These are phyloP conservation scores for Spatholobus suberectus DNA, from an alignment of 306 rosid genomes.

Conservation along the genomic window DNA sequence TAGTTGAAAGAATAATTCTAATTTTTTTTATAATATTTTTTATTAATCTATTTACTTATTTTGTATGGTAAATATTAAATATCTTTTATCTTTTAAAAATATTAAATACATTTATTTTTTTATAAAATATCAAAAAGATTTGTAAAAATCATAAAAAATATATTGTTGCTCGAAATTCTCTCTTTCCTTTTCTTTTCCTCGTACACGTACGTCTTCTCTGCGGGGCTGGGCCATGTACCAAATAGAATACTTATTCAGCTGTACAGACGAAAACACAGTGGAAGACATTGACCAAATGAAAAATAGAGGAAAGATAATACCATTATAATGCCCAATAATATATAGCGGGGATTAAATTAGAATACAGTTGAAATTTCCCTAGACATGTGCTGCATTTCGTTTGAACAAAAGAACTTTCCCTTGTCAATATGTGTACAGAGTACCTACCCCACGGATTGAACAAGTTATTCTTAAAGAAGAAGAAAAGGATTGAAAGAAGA, in stretches of 20 bases:
- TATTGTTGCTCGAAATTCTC: neutral
- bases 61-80: neutral
- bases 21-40: neutral
- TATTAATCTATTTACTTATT: neutral
- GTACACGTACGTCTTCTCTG: neutral
- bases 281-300: neutral
- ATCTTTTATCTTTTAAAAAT: neutral
- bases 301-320: neutral
- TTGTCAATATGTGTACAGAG: slow-evolving; percentile 19
- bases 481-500: neutral
- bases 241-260: neutral
- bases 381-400: neutral
- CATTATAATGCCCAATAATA: neutral
- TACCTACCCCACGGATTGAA: slow-evolving; percentile 3
- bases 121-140: too few species aligned
- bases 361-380: neutral
- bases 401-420: slow-evolving; percentile 19
- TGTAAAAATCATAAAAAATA: neutral
- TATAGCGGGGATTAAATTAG: neutral
- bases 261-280: neutral
- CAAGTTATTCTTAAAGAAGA: neutral
- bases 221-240: neutral
- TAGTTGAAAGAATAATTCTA: neutral
- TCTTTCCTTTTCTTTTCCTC: neutral
- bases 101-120: neutral